A percentile compares a stretch with the other conserved stretches of the same genome.
phyloP scores from a whole-genome alignment of 139 green algal genomes.

The Gonium pectorale region DNA sequence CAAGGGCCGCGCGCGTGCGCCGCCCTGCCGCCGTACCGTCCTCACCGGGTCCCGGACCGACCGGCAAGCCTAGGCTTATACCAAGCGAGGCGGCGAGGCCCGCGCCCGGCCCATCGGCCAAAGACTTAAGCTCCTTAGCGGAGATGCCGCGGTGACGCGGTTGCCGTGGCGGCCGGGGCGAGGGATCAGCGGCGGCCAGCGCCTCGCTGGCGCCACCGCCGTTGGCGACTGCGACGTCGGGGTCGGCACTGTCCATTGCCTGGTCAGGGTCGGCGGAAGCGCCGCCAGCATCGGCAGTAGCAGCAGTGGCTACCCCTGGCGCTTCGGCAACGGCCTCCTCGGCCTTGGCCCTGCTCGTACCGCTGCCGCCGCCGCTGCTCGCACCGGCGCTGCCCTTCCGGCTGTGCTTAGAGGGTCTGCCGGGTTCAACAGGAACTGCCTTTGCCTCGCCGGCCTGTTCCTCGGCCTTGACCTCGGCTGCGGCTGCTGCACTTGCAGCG shows the following conservation, averaged over 20 bases:
- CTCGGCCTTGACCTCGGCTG: no score
- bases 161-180: background rate
- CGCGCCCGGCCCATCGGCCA: background rate
- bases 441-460: no score
- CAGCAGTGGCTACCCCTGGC: background rate
- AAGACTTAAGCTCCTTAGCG: slow-evolving; percentile 27
- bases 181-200: no score
- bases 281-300: background rate
- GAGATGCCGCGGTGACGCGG: slow-evolving; percentile 12
- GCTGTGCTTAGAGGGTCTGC: background rate
- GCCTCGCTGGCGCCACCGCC: background rate
- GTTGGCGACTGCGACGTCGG: background rate
- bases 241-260: background rate
- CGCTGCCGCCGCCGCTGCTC: no score
- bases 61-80: background rate
- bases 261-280: background rate
- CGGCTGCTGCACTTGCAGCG: background rate
- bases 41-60: background rate
- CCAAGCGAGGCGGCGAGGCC: background rate
- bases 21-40: background rate
- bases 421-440: no score
- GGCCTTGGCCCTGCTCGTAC: no score
- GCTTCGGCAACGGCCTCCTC: background rate
- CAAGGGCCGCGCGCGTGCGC: slow-evolving; percentile 10
- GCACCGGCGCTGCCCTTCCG: background rate